Evolutionary conservation across 2,329 filamentous ascomycete species (phyloP).

Genomic region (Hymenoscyphus infarciens): DNA sequence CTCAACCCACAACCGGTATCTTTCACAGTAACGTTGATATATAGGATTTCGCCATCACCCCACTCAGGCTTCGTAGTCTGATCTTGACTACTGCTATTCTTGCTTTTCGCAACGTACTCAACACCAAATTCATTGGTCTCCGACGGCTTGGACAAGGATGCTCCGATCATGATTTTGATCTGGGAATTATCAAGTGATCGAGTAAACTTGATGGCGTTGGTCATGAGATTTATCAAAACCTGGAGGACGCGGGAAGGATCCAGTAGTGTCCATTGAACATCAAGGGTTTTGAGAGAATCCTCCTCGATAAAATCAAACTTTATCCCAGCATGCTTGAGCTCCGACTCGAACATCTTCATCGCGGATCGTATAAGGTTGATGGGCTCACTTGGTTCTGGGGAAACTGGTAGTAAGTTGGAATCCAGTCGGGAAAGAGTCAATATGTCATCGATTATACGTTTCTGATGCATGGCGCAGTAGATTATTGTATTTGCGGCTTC

Average conservation of each 20-base stretch:
- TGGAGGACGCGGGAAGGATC: conserved; percentile 74
- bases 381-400: conserved; percentile 51
- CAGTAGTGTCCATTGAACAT: conserved; percentile 60
- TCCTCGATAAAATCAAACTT: conserved; percentile 62
- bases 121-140: conserved; percentile 4
- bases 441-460: conserved; percentile 66
- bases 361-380: conserved; percentile 62
- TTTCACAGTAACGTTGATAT: conserved; percentile 69
- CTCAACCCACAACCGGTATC: conserved; percentile 73
- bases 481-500: conserved; percentile 78
- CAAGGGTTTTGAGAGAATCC: conserved; percentile 53
- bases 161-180: conserved; percentile 44
- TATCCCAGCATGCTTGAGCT: conserved; percentile 66
- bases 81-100: conserved; percentile 3
- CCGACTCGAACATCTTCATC: conserved; percentile 74
- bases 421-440: conserved; percentile 68
- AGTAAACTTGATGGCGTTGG: conserved; percentile 80
- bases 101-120: conserved; percentile 3
- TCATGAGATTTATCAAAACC: conserved; percentile 74
- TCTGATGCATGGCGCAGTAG: conserved; percentile 74
- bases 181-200: conserved; percentile 57
- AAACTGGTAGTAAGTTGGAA: conserved; percentile 58
- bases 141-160: conserved; percentile 13
- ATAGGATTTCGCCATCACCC: conserved; percentile 40
- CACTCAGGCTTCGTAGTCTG: conserved; percentile 2